These are phyloP conservation scores for Hygrocybe punicea DNA, from an alignment of 768 basidiomycete genomes.

Conservation along the genomic window DNA sequence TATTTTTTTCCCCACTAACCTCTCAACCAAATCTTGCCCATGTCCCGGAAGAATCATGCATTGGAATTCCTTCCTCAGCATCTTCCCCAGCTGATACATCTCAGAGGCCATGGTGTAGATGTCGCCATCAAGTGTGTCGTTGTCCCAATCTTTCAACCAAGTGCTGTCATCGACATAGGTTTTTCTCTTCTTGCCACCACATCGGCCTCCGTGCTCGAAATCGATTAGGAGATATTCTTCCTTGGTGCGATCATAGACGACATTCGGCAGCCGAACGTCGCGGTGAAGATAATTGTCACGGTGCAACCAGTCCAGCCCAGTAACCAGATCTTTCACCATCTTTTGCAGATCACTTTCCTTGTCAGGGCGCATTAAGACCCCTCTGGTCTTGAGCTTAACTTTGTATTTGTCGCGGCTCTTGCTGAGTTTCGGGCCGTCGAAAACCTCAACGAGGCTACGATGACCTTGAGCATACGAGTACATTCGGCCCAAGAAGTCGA, in stretches of 20 bases:
- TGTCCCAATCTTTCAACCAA: conserved; percentile 5
- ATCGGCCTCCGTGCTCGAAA: conserved; percentile 4
- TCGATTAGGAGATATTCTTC: conserved; percentile 2
- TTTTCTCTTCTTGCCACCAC: too few relatives aligned
- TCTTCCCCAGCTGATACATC: conserved; percentile 8
- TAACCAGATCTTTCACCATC: conserved; percentile 3
- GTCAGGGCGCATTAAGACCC: not conserved
- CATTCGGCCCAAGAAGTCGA: conserved; percentile 1
- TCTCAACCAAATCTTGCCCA: conserved; percentile 1
- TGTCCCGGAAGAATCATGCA: not conserved
- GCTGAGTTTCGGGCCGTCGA: not conserved
- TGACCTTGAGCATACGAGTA: conserved; percentile 1
- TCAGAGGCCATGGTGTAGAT: conserved; percentile 3
- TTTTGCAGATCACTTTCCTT: not conserved
- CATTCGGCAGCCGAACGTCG: conserved; percentile 4
- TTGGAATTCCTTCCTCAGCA: not conserved
- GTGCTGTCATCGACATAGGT: too few relatives aligned
- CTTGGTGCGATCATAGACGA: conserved; percentile 3
- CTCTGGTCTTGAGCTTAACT: conserved; percentile 1
- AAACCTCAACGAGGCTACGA: conserved; percentile 1
- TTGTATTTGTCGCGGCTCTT: not conserved
- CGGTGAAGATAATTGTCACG: conserved; percentile 1
- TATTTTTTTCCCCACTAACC: conserved; percentile 2
- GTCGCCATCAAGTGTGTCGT: conserved; percentile 1
- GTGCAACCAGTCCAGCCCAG: not conserved